Conservation (phyloP, 306 rosid genomes). For the Cicer chorassanicum region DNA sequence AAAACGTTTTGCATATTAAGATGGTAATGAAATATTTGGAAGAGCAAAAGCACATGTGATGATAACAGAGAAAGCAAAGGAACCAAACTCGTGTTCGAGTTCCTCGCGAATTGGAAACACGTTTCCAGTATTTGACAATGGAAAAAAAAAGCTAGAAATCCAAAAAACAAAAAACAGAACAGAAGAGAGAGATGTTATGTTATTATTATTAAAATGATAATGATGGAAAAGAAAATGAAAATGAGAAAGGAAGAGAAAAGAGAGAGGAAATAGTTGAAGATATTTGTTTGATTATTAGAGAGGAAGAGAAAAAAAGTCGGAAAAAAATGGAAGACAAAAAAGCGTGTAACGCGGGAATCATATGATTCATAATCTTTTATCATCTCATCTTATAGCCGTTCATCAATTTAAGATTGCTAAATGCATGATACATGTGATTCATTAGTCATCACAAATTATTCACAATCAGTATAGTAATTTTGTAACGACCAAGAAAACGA, state of each 20-base stretch:
- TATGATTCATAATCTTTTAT: too few relatives aligned
- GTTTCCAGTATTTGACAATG: not conserved
- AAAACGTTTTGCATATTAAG: not conserved
- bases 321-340: too few relatives aligned
- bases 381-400: too few relatives aligned
- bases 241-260: not conserved
- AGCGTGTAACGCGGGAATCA: too few relatives aligned
- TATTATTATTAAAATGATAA: too few relatives aligned
- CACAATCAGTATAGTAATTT: too few relatives aligned
- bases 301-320: not conserved
- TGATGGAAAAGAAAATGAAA: not conserved
- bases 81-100: slow-evolving; percentile 40
- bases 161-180: not conserved
- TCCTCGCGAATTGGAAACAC: not conserved
- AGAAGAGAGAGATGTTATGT: too few relatives aligned
- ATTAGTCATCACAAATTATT: too few relatives aligned
- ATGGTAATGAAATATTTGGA: not conserved
- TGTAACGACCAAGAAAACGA: too few relatives aligned
- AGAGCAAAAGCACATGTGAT: not conserved
- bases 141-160: not conserved
- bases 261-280: slow-evolving; percentile 1
- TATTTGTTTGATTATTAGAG: not conserved
- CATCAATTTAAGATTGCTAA: too few relatives aligned
- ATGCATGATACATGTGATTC: too few relatives aligned
- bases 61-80: slow-evolving; percentile 9